phyloP scores from a whole-genome alignment of 495 filamentous ascomycete species.

The Trichoderma erinaceum region DNA sequence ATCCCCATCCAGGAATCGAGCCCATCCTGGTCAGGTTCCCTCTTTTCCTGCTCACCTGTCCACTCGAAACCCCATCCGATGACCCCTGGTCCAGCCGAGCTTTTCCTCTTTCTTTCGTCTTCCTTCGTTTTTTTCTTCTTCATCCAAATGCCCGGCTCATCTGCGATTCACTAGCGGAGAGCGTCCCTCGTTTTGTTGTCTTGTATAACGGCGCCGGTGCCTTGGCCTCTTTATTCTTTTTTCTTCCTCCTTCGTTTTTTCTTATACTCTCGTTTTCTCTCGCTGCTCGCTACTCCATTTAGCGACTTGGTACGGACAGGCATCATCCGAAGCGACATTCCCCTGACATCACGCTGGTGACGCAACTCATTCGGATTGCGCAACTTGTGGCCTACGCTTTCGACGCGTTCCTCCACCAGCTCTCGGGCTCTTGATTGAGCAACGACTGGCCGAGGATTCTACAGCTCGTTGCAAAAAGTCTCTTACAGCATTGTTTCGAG shows the following conservation, averaged over 20 bases:
- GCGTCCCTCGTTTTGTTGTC: constrained; percentile 2
- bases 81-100: constrained; percentile 6
- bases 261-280: background rate
- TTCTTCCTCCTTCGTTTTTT: background rate
- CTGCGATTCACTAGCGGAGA: constrained; percentile 9
- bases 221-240: background rate
- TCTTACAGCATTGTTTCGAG: background rate
- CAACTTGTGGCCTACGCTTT: background rate
- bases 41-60: constrained; percentile 6
- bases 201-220: background rate
- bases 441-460: background rate
- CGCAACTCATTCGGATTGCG: constrained; percentile 1
- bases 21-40: constrained; percentile 2
- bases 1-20: background rate
- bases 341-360: constrained; percentile 13
- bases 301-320: constrained; percentile 1
- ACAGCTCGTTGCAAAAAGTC: background rate
- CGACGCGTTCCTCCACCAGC: background rate
- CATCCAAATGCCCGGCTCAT: background rate
- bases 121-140: background rate
- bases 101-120: background rate
- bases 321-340: constrained; percentile 1
- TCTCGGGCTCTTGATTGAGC: constrained; percentile 5
- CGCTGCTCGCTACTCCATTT: background rate
- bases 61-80: background rate